Evolutionary conservation across 2,329 filamentous ascomycete species (phyloP).

Genomic region (Cadophora malorum): DNA sequence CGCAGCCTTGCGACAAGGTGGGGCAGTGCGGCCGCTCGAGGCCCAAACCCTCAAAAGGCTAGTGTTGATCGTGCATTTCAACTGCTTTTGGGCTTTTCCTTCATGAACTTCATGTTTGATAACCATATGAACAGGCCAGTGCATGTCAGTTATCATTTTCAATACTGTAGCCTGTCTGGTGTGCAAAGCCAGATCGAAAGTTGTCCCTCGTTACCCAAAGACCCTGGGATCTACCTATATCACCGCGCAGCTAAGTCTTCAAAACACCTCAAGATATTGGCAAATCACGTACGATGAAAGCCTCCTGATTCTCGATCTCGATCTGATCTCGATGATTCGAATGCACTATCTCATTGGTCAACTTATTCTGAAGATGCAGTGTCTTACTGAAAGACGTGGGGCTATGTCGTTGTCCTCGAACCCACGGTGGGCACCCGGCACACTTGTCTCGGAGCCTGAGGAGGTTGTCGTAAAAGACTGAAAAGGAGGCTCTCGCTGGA

Average conservation of each 20-base stretch:
- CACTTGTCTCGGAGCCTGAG: too few relatives aligned
- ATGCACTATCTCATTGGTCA: background rate
- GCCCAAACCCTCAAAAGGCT: background rate
- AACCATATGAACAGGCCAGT: background rate
- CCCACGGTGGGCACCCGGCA: too few relatives aligned
- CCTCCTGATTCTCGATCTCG: background rate
- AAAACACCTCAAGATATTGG: background rate
- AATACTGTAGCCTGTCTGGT: background rate
- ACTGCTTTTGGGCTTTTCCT: background rate
- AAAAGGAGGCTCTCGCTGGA: too few relatives aligned
- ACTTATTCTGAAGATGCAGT: background rate
- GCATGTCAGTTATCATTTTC: background rate
- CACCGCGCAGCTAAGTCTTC: background rate
- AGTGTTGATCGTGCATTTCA: background rate
- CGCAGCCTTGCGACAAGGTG: slow-evolving; percentile 31
- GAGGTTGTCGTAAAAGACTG: background rate
- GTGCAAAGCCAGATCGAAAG: too few relatives aligned
- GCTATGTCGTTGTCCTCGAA: too few relatives aligned
- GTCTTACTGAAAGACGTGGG: background rate
- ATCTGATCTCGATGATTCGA: background rate
- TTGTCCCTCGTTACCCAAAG: too few relatives aligned
- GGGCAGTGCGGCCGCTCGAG: background rate
- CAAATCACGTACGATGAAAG: background rate
- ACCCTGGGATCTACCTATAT: too few relatives aligned
- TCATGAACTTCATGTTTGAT: background rate